These are phyloP conservation scores for Sphaerulina musiva DNA, from an alignment of 2,329 filamentous ascomycete species.

Conservation along the genomic window DNA sequence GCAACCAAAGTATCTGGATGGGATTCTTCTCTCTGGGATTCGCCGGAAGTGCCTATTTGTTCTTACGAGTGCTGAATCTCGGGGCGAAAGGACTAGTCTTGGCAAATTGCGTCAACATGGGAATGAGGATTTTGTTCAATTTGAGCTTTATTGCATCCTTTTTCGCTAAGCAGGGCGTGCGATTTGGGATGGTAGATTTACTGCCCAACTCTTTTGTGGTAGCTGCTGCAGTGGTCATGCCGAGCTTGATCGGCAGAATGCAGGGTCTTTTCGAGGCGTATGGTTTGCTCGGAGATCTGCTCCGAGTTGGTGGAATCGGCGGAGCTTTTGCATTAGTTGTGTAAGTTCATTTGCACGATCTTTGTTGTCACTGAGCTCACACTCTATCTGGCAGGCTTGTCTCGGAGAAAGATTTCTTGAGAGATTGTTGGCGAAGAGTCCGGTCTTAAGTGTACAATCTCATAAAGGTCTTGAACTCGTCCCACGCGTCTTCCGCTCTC, in stretches of 20 bases:
- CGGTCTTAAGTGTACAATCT: neutral
- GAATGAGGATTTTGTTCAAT: constrained; percentile 76
- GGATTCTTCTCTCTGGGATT: constrained; percentile 70
- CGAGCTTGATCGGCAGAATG: constrained; percentile 34
- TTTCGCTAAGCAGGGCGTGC: constrained; percentile 45
- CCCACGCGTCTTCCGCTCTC: too few species aligned
- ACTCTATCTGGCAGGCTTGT: neutral
- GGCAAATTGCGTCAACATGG: constrained; percentile 88
- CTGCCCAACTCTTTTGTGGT: constrained; percentile 34
- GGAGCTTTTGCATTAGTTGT: constrained; percentile 34
- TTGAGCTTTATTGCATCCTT: constrained; percentile 61
- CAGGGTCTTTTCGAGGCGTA: constrained; percentile 29
- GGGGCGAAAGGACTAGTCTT: constrained; percentile 76
- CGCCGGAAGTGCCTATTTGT: constrained; percentile 64
- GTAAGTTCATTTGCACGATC: constrained; percentile 22
- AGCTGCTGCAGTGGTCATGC: constrained; percentile 34
- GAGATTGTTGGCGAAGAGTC: neutral
- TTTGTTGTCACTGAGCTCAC: neutral
- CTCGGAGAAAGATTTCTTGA: neutral
- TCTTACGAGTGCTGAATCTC: constrained; percentile 60
- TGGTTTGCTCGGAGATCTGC: constrained; percentile 40
- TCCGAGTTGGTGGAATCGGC: constrained; percentile 35
- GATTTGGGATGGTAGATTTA: constrained; percentile 23
- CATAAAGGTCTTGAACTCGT: too few species aligned
- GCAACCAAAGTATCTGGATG: constrained; percentile 79